Evolutionary conservation across 176 grass and related monocot genomes (phyloP), one percentile per base, ranked within the genome.

Genomic region (Musa acuminata): DNA sequence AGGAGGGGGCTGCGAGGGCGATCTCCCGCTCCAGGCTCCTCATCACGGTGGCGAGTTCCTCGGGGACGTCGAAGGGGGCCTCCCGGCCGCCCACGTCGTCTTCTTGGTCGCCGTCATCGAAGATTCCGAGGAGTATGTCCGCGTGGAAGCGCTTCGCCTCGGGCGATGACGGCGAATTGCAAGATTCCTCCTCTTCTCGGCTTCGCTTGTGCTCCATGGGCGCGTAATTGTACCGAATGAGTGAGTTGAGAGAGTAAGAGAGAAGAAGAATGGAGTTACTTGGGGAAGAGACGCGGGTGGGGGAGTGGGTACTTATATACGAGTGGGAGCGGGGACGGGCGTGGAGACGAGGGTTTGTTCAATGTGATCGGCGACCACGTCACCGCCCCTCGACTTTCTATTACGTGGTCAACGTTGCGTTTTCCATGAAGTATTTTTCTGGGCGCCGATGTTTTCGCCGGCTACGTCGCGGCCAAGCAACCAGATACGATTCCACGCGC

Each of bases 1-100:
- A 1, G 4, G 35, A 14, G 3, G 67, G 35, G 1, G 11, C 11
- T 1, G 27, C 14, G 29, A 69, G 67, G 67, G 67, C 14, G 48
- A 69, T 69, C 25, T 69, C 67, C 43, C n/a, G 35, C 67, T 69
- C 67, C 8, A 69, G 67, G 67, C 67, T 69, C 29, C 48, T 48
- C 67, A 69, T 69, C 8, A 69, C 35, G 27, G 67, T n/a, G 35
- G 67, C 67, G 16, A 69, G 67, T 26, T 69, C 64, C 9, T 67
- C 25, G 64, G 64, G 14, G 64, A 23, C 64, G 6, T 8, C 11
- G 21, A 16, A 57, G 13, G 55, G 55, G 16, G 13, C 55, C 13
- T 22, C 66, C 23, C 14, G 22, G 7, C 48, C 35, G 13, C 14
- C 14, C 35, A 2, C 27, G 29, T 10, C 25, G 67, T 26, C 67